These are phyloP conservation scores for Neurospora sp. DNA, from an alignment of 2,329 filamentous ascomycete species.

Conservation along the genomic window DNA sequence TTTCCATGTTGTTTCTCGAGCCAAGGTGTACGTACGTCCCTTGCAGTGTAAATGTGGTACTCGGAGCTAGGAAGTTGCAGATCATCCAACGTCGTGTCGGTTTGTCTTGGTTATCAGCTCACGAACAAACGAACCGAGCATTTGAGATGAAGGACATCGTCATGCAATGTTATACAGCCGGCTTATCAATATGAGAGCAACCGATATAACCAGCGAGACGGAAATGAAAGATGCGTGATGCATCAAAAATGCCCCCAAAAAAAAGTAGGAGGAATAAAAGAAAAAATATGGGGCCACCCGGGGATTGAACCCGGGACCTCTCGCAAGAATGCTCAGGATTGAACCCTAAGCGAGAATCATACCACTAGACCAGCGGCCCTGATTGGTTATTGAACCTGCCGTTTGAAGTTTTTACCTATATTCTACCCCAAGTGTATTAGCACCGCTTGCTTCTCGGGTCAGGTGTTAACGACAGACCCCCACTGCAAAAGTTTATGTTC, in stretches of 20 bases:
- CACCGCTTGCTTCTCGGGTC: neutral
- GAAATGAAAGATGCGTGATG: neutral
- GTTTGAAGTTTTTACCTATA: neutral
- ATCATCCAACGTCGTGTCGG: neutral
- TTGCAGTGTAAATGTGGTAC: neutral
- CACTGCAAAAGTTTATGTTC: neutral
- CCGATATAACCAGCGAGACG: neutral
- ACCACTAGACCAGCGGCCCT: conserved; percentile 41
- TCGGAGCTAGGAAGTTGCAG: neutral
- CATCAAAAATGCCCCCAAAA: neutral
- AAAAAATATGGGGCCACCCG: conserved; percentile 1
- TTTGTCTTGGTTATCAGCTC: neutral
- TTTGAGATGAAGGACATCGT: neutral
- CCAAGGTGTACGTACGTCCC: neutral
- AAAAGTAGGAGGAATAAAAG: neutral
- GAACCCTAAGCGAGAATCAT: conserved; percentile 53
- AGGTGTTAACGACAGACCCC: too few species aligned
- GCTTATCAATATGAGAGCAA: neutral
- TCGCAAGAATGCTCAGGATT: conserved; percentile 4
- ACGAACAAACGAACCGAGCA: neutral
- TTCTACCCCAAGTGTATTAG: neutral
- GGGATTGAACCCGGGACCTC: conserved; percentile 16
- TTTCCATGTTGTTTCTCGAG: neutral
- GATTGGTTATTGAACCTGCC: neutral
- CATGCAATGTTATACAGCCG: neutral